Conservation (phyloP, 805 yeast species). For the Kluyveromyces starmeri region DNA sequence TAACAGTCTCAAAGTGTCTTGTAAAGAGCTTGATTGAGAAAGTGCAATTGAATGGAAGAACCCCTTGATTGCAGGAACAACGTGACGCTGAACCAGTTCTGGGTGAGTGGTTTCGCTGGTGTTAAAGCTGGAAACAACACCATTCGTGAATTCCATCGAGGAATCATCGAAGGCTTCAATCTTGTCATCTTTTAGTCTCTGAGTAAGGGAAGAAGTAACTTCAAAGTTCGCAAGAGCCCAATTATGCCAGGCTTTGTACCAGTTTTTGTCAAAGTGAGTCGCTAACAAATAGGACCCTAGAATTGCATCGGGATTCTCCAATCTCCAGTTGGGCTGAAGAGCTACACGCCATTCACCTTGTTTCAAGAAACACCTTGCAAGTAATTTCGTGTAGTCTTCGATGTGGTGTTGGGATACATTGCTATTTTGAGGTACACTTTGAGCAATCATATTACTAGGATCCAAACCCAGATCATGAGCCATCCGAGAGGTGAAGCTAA, state of each 20-base stretch:
- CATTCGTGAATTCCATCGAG: slow-evolving; percentile 23
- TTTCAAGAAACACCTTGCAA: slow-evolving; percentile 90
- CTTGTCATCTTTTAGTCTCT: slow-evolving; percentile 21
- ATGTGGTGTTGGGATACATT: slow-evolving; percentile 48
- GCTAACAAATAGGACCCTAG: slow-evolving; percentile 88
- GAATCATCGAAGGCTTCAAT: slow-evolving; percentile 22
- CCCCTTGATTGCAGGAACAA: slow-evolving; percentile 91
- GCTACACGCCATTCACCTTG: slow-evolving; percentile 98
- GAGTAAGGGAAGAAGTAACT: slow-evolving; percentile 60
- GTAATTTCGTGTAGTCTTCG: slow-evolving; percentile 69
- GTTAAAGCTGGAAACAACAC: slow-evolving; percentile 2
- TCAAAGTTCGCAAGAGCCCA: slow-evolving; percentile 99
- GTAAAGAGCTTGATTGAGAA: slow-evolving; percentile 78
- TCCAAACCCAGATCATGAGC: slow-evolving; percentile 81
- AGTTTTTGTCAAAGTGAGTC: slow-evolving; percentile 82
- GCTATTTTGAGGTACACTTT: slow-evolving; percentile 62
- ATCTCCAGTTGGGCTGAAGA: slow-evolving; percentile 70
- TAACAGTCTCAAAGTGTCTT: slow-evolving; percentile 81
- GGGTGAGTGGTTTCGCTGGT: slow-evolving; percentile 23
- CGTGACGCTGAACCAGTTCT: slow-evolving; percentile 72
- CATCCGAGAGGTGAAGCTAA: slow-evolving; percentile 86
- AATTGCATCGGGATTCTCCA: slow-evolving; percentile 70
- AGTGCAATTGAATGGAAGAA: slow-evolving; percentile 90
- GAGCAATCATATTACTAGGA: slow-evolving; percentile 79
- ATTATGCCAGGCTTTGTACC: slow-evolving; percentile 99